These are phyloP conservation scores for Nyssa sinensis DNA, from an alignment of 148 eudicot species.

Conservation along the genomic window DNA sequence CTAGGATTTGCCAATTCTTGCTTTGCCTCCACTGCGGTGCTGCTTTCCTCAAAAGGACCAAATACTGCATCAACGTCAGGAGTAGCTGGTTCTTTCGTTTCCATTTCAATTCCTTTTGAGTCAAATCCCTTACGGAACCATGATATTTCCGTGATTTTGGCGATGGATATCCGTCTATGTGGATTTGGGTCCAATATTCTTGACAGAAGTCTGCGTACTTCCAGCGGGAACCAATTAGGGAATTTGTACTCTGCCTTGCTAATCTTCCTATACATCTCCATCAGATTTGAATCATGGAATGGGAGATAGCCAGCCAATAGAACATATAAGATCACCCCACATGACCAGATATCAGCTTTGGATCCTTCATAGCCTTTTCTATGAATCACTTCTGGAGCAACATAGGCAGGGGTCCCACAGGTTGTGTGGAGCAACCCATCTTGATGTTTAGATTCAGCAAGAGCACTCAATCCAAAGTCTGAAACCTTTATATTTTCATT, in stretches of 20 bases:
- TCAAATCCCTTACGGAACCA: conserved; percentile 46
- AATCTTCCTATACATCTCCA: conserved; percentile 53
- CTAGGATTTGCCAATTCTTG: conserved; percentile 25
- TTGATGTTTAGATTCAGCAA: conserved; percentile 39
- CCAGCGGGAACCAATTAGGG: conserved; percentile 40
- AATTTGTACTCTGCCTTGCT: conserved; percentile 44
- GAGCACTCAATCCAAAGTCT: conserved; percentile 50
- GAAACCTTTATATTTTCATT: conserved; percentile 42
- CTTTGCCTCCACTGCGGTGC: conserved; percentile 15
- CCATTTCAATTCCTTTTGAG: conserved; percentile 9
- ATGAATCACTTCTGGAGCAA: conserved; percentile 50
- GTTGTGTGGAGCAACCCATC: conserved; percentile 52
- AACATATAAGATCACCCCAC: conserved; percentile 49
- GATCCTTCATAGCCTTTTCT: conserved; percentile 54
- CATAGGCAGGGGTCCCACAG: conserved; percentile 59
- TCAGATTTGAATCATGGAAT: conserved; percentile 41
- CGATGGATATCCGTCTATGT: conserved; percentile 36
- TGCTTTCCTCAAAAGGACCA: conserved; percentile 17
- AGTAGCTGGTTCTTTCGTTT: background rate
- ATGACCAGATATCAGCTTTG: conserved; percentile 57
- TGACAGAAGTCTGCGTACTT: conserved; percentile 32
- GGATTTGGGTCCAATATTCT: conserved; percentile 51
- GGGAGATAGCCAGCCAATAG: conserved; percentile 49
- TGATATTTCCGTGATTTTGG: conserved; percentile 42
- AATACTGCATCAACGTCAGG: conserved; percentile 21